Conservation (phyloP, 176 grass and related monocot genomes). For the Alloteropsis semialata region DNA sequence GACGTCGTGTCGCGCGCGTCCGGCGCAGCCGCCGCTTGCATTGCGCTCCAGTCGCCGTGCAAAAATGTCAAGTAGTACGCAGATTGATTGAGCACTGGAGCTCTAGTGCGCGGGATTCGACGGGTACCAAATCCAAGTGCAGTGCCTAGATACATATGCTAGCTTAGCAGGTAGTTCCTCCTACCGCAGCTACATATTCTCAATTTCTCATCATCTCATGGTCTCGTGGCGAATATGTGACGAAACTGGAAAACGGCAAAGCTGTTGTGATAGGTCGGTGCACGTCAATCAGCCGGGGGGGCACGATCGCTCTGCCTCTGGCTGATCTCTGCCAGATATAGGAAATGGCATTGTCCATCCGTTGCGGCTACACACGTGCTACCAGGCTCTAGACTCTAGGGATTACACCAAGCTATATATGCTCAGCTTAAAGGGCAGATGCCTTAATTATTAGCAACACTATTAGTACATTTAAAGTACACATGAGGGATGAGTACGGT, state of each 20-base stretch:
- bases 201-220: no score
- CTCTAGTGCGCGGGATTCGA: background rate
- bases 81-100: background rate
- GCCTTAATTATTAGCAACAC: background rate
- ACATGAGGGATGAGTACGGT: no score
- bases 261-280: background rate
- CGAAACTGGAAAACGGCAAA: conserved; percentile 18
- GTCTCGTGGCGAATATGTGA: background rate
- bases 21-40: no score
- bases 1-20: background rate
- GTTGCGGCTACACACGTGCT: no score
- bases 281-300: background rate
- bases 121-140: background rate
- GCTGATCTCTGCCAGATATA: background rate
- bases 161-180: background rate
- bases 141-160: background rate
- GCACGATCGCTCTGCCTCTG: background rate
- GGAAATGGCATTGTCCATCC: background rate
- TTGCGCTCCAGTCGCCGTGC: no score
- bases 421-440: background rate
- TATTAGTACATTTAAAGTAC: background rate
- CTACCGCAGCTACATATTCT: background rate
- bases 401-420: no score
- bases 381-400: background rate
- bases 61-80: background rate